Evolutionary conservation across 2,329 filamentous ascomycete species (phyloP), one percentile per base, ranked within the genome.

Genomic region (Aureobasidium pullulans): DNA sequence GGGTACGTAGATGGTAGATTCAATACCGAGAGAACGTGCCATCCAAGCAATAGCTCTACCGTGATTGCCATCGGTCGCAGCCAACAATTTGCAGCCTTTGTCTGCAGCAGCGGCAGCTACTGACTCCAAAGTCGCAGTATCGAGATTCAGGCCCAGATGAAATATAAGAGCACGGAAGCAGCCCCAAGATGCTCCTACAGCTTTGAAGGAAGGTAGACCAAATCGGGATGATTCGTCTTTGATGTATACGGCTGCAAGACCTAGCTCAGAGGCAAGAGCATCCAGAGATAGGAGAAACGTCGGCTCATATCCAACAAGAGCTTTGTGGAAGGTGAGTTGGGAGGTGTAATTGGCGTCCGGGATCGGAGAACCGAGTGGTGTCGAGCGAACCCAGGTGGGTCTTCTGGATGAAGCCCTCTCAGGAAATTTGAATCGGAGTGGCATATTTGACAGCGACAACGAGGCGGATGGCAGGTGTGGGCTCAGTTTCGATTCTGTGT

Each of bases 141-240:
- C 39, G 4, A 40, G 19, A 4, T 46, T 31, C 23, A 53, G n/a
- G 2, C 10, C 15, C 5, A 54, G 8, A 3, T 46, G 40, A n/a
- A 37, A 32, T 16, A 37, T 28, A 1, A 89, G 67, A 13, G 85
- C 82, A 6, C 81, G 79, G 65, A 83, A 86, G 3, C 82, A 79
- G 0, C 82, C 87, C 87, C 87, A 93, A 0, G 86, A 88, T 1
- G 89, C 88, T 19, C 89, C 89, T 0, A 92, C 79, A 46, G 92
- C 88, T 71, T 94, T 94, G 77, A 92, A 93, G 0, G 88, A 81
- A 0, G 87, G 86, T 1, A 92, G 76, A 0, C 85, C 84, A 39
- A 90, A 82, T 5, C 88, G 81, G 57, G 73, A 76, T 31, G 81
- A 84, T 70, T 93, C 88, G 65, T 91, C 83, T 67, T 93, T 93